phyloP scores from a whole-genome alignment of 495 filamentous ascomycete species.

The Amphirosellinia nigrospora region DNA sequence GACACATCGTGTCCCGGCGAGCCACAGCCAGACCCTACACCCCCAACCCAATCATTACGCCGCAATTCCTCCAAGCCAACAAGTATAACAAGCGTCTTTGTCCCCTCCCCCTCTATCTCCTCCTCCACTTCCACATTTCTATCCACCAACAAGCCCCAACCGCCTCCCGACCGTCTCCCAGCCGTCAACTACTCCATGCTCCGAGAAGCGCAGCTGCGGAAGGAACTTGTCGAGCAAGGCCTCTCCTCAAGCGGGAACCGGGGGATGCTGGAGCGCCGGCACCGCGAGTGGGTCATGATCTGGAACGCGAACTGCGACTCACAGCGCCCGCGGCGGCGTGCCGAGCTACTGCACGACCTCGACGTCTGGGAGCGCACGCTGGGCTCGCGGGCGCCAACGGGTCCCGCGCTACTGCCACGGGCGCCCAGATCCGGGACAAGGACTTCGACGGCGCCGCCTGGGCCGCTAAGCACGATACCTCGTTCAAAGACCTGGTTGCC shows the following conservation, averaged over 20 bases:
- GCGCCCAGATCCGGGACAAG: slow-evolving; percentile 68
- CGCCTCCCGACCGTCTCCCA: slow-evolving; percentile 73
- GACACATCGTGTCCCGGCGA: slow-evolving; percentile 62
- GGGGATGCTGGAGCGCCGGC: slow-evolving; percentile 73
- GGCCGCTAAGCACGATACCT: slow-evolving; percentile 70
- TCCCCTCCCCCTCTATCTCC: slow-evolving; percentile 12
- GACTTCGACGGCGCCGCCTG: slow-evolving; percentile 83
- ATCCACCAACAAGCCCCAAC: slow-evolving; percentile 37
- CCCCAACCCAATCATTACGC: slow-evolving; percentile 20
- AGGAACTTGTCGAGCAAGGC: slow-evolving; percentile 83
- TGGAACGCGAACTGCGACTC: slow-evolving; percentile 98
- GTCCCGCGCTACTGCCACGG: slow-evolving; percentile 34
- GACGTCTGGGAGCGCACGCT: slow-evolving; percentile 85
- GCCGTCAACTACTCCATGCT: slow-evolving; percentile 80
- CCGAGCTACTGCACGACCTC: slow-evolving; percentile 75
- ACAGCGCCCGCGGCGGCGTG: slow-evolving; percentile 68
- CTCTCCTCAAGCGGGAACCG: slow-evolving; percentile 72
- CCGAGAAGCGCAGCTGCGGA: slow-evolving; percentile 74
- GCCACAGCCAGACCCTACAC: slow-evolving; percentile 31
- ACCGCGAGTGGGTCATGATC: slow-evolving; percentile 92
- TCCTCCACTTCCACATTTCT: slow-evolving; percentile 11
- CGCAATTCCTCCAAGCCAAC: slow-evolving; percentile 32
- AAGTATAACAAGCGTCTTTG: slow-evolving; percentile 29
- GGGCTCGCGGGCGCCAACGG: slow-evolving; percentile 52
- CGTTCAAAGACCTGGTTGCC: slow-evolving; percentile 78